A percentile compares a stretch with the other conserved stretches of the same genome.
Conservation (phyloP, 176 grass and related monocot genomes). For the Dactylis glomerata region DNA sequence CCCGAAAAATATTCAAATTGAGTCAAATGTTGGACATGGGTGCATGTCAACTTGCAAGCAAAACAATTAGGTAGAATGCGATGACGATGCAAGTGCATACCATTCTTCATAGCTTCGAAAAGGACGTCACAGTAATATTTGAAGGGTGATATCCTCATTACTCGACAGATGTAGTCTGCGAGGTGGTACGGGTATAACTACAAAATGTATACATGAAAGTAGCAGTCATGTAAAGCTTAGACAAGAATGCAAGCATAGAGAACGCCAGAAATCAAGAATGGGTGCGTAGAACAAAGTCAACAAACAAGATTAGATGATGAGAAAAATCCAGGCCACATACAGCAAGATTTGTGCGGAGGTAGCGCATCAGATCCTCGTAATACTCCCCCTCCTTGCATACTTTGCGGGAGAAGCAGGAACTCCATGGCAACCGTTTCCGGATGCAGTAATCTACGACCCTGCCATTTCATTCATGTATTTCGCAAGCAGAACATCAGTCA, state of each 20-base stretch:
- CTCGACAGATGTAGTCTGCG: constrained; percentile 76
- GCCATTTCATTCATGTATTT: background rate
- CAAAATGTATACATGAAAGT: constrained; percentile 17
- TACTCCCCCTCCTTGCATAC: constrained; percentile 87
- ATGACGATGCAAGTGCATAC: constrained; percentile 38
- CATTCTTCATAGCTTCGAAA: constrained; percentile 97
- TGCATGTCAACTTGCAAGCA: background rate
- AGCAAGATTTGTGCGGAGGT: constrained; percentile 81
- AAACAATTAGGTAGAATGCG: constrained; percentile 1
- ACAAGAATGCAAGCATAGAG: background rate
- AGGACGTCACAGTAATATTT: constrained; percentile 91
- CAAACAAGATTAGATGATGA: background rate
- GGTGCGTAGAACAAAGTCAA: no score
- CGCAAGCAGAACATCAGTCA: background rate
- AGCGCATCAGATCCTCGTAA: constrained; percentile 88
- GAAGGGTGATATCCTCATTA: constrained; percentile 83
- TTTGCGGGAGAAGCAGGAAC: constrained; percentile 57
- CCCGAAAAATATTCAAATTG: background rate
- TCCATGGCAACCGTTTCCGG: constrained; percentile 76
- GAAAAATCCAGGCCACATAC: constrained; percentile 27
- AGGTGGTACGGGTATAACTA: constrained; percentile 97
- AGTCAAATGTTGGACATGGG: background rate
- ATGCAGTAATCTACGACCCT: constrained; percentile 81
- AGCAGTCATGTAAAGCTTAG: constrained; percentile 5
- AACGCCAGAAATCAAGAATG: background rate